Evolutionary conservation across 495 filamentous ascomycete genomes (phyloP).

Genomic region (Emericellopsis terricola): DNA sequence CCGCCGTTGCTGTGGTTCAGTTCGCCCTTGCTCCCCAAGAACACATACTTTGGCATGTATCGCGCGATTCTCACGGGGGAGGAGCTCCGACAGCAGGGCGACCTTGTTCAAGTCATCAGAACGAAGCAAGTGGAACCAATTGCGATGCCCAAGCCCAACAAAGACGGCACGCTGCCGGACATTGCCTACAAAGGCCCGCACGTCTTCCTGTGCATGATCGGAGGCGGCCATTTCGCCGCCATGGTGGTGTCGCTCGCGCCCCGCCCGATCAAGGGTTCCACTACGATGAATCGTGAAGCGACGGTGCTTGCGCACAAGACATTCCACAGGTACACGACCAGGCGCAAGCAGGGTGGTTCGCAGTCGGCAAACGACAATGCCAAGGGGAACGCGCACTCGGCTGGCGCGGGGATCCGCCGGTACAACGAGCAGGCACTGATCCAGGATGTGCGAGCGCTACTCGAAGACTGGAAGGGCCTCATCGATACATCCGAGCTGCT

Average conservation of each 20-base stretch:
- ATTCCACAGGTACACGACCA: conserved; percentile 91
- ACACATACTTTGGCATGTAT: conserved; percentile 73
- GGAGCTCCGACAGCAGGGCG: conserved; percentile 46
- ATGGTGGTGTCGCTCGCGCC: conserved; percentile 86
- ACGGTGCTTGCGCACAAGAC: conserved; percentile 88
- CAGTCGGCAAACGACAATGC: conserved; percentile 84
- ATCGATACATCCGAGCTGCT: conserved; percentile 70
- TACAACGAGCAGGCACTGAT: conserved; percentile 85
- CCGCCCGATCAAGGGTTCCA: conserved; percentile 45
- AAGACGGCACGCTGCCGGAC: conserved; percentile 30
- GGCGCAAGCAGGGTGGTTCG: conserved; percentile 87
- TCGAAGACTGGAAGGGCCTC: conserved; percentile 64
- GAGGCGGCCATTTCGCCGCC: conserved; percentile 90
- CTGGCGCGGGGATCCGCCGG: conserved; percentile 71
- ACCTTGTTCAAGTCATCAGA: conserved; percentile 45
- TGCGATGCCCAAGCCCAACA: conserved; percentile 26
- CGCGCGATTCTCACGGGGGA: conserved; percentile 56
- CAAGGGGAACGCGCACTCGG: conserved; percentile 85
- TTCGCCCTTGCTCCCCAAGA: conserved; percentile 51
- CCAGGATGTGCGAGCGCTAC: conserved; percentile 61
- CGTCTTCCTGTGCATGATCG: conserved; percentile 95
- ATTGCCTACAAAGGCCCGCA: conserved; percentile 46
- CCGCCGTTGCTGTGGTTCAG: conserved; percentile 75
- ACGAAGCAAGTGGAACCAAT: conserved; percentile 59
- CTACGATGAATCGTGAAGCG: conserved; percentile 52